A percentile compares a stretch with the other conserved stretches of the same genome.
Conservation (phyloP, 441 rosid genomes). For the Corymbia citriodora region DNA sequence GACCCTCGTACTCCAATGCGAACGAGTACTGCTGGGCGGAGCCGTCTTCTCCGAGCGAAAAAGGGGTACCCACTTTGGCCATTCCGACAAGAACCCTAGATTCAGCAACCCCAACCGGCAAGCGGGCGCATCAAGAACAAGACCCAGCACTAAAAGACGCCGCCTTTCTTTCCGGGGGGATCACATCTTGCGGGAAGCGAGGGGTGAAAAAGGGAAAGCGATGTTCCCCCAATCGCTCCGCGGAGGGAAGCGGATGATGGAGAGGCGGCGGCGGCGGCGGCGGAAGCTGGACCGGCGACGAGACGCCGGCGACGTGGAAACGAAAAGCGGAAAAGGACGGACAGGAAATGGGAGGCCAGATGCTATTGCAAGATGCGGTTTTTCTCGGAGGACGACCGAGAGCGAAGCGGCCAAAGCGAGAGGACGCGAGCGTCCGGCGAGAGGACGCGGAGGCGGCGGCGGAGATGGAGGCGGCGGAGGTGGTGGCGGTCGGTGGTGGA, state of each 20-base stretch:
- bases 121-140: not conserved
- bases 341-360: not conserved
- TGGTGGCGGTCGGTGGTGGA: not conserved
- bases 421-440: not conserved
- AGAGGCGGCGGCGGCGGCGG: not conserved
- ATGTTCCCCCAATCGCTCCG: not conserved
- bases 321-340: not conserved
- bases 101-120: not conserved
- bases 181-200: not conserved
- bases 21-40: conserved; percentile 51
- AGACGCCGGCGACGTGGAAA: not conserved
- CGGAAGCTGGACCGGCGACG: not conserved
- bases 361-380: not conserved
- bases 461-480: not conserved
- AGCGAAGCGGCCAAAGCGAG: not conserved
- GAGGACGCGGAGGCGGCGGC: not conserved
- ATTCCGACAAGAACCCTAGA: conserved; percentile 13
- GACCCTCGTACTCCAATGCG: conserved; percentile 83
- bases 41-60: conserved; percentile 29
- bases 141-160: not conserved
- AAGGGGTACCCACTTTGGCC: conserved; percentile 21
- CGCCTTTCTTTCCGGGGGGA: not conserved
- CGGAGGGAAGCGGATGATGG: not conserved
- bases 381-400: not conserved
- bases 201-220: not conserved